Evolutionary conservation across 2,329 filamentous ascomycete species (phyloP), one percentile per base, ranked within the genome.

Genomic region (Claviceps purpurea): DNA sequence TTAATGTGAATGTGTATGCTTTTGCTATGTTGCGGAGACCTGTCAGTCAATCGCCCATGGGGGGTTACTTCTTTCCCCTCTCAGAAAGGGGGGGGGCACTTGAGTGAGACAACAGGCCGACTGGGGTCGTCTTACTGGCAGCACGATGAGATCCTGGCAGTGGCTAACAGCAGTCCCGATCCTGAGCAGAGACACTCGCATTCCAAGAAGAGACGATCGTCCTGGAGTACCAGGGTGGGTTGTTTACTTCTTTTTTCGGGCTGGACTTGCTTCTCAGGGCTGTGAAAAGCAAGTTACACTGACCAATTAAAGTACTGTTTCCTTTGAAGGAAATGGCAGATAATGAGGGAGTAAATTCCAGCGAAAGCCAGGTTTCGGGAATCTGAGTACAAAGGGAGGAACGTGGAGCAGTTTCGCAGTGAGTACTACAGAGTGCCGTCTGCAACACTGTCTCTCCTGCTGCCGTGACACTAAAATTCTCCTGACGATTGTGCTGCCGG

Each of bases 111-210:
- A 68, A 54, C 55, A 52, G 56, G 62, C 56, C 55, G 61, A 51
- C 59, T 55, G 58, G 56, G 56, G 57, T 55, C 55, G 60, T 62
- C 64, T 65, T 65, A 66, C 64, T 64, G 64, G 66, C 46, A 49
- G 39, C 55, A 58, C 59, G 56, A 57, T 57, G 56, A 51, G 61
- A 59, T 63, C 54, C 58, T 64, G 56, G 58, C 56, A 63, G 63
- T 63, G 63, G 64, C 61, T 61, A 55, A 62, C 57, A 54, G 61
- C 56, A 52, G 56, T 63, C 63, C 61, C 65, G 59, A 68, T 67
- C 62, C 65, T 66, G 56, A 56, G 47, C 54, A 65, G 59, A 68
- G 64, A 64, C 66, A 68, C 56, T 67, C 46, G 59, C 65, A 68
- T 68, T 68, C 66, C 66, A 65, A 59, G 54, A 62, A 61, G 59